Percentiles rank a stretch among this genome's conserved stretches.
These are phyloP conservation scores for Smallanthus sonchifolius DNA, from an alignment of 129 eudicot genomes.

Conservation along the genomic window DNA sequence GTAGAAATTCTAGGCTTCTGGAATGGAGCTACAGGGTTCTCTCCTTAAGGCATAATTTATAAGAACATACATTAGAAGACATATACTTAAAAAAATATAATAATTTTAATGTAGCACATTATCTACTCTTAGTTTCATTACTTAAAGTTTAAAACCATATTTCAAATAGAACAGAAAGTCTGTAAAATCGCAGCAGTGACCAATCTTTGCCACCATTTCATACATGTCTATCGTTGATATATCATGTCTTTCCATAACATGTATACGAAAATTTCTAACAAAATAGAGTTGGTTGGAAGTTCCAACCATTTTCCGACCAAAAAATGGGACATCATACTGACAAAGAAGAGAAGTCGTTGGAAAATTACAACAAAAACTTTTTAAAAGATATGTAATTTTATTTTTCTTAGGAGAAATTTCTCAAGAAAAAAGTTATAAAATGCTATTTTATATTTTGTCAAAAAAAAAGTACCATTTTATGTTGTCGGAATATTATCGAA, in stretches of 20 bases:
- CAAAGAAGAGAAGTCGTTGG: too few relatives aligned
- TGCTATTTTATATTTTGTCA: too few relatives aligned
- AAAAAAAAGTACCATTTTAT: too few relatives aligned
- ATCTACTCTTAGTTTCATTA: neutral
- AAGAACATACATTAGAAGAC: slow-evolving; percentile 5
- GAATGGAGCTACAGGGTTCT: slow-evolving; percentile 13
- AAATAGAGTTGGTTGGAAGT: too few relatives aligned
- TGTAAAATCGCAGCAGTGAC: neutral
- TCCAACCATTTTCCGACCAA: too few relatives aligned
- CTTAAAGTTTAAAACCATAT: neutral
- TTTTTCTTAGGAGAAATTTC: too few relatives aligned
- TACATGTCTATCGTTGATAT: neutral
- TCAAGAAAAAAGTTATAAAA: too few relatives aligned
- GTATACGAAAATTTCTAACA: too few relatives aligned
- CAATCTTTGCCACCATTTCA: neutral
- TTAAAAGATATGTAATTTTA: too few relatives aligned
- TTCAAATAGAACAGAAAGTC: neutral
- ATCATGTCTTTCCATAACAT: neutral
- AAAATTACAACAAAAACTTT: too few relatives aligned
- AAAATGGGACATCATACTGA: too few relatives aligned
- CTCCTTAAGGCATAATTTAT: slow-evolving; percentile 15
- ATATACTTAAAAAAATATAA: neutral
- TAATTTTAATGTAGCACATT: neutral
- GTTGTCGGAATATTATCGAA: too few relatives aligned
- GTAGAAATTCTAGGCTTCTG: slow-evolving; percentile 12